Base-by-base conservation (phyloP, 2,329 filamentous ascomycete genomes). In the Colletotrichum echinochloae region DNA sequence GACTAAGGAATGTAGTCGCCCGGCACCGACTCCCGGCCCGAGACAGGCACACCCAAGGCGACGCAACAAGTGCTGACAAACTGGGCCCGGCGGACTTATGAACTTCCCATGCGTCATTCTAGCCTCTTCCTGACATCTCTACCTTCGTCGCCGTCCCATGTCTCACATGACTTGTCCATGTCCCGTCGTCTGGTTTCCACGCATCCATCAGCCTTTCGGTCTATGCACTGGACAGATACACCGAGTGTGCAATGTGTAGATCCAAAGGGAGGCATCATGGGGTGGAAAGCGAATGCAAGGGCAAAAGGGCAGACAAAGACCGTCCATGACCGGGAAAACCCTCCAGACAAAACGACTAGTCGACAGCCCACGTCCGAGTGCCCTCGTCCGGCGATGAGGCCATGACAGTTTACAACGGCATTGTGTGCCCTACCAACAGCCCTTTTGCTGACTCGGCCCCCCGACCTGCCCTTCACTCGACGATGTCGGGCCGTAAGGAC, bases 401-500 rank as follows among this genome's bases (percentile, higher is more conserved):
- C 20, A n/a, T 30, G 26, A 20, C 14, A 20, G 16, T 52, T 20
- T 30, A 35, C 51, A 54, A 54, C 51, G 51, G 28, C 26, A 33
- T 54, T 54, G 51, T 54, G 18, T 11, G 3, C 30, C 28, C 33
- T 35, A 11, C 28, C 12, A 54, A 35, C n/a, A 37, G 3, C 44
- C 49, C 37, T 60, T 18, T n/a, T 26, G 30, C 30, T 5, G 20
- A 9, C 16, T 46, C 44, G 57, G 30, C 5, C 44, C 30, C 18
- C 2, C 30, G 30, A n/a, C n/a, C n/a, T n/a, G n/a, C n/a, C 9
- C 37, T 16, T 16, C 37, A 2, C 11, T n/a, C 9, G 33, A 28
- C n/a, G 5, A 54, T n/a, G 20, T 62, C 60, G 60, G 48, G 26
- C 48, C 60, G 60, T 23, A 44, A 44, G 60, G 60, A n/a, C 60